Base-by-base conservation (phyloP, 2,329 filamentous ascomycete species). In the Neoscytalidium dimidiatum region DNA sequence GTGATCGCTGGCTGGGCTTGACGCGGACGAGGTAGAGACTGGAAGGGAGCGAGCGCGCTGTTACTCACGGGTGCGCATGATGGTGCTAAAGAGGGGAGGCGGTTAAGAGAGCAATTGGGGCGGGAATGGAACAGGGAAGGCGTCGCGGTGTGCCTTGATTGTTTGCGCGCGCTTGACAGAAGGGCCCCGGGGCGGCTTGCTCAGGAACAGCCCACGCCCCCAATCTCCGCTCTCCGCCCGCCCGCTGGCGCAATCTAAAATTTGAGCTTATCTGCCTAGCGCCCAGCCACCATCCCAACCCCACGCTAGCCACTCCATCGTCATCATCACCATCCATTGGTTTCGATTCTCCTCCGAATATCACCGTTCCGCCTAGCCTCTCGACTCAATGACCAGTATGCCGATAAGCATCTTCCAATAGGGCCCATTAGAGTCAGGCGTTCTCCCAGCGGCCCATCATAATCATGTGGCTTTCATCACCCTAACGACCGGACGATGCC, bases 1-100 rank as follows among this genome's bases (percentile, higher is more conserved):
- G n/a, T 46, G 38, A 60, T 60, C 26, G 56, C 56, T 60, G 56
- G 56, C 38, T 60, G 38, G 56, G 31, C 41, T 41, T 11, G 56
- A 23, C 7, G 56, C 38, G 41, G 38, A 28, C 17, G 6, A 31
- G 17, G 26, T n/a, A 11, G 21, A 14, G n/a, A 60, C 21, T 4
- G 41, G n/a, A 14, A 8, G 4, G 21, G 11, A 17, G 21, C 6
- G 49, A 56, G 33, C 9, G 23, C n/a, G 56, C n/a, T n/a, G n/a
- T 60, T 33, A 41, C 14, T 9, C 4, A 38, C 19, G 23, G 26
- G 23, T 23, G 26, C 13, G 19, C 56, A 60, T 60, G 26, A 2
- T 46, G 8, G 26, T 11, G 11, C 21, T n/a, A 21, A 41, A 56
- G 33, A 6, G 31, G 9, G 23, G 8, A 35, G 21, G 19, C 35